Conservation (phyloP, 352 stramenopile species). For the Globisporangium irregulare region DNA sequence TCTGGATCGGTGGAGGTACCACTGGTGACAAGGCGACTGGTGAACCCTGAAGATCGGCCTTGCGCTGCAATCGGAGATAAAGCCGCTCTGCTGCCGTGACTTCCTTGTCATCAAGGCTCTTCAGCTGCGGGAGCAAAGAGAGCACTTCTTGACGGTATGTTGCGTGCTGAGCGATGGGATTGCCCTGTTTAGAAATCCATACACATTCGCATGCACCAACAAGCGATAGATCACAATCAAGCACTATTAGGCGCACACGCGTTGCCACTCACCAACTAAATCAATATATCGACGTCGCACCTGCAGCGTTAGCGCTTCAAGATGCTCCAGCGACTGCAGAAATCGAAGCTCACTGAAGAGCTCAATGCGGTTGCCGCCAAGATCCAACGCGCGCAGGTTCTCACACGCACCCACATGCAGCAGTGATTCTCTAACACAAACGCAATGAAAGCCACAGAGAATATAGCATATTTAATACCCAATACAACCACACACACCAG, state of each 20-base stretch:
- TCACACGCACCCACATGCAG: conserved; percentile 26
- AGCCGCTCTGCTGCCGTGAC: conserved; percentile 52
- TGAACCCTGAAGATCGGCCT: conserved; percentile 23
- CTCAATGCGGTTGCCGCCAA: conserved; percentile 38
- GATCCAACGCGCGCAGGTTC: conserved; percentile 38
- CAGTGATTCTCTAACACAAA: conserved; percentile 39
- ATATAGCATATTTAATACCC: neutral
- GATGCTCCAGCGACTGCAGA: conserved; percentile 38
- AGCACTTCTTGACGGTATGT: conserved; percentile 55
- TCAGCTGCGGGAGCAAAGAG: conserved; percentile 49
- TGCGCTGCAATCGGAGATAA: conserved; percentile 46
- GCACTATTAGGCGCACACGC: neutral
- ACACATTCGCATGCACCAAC: neutral
- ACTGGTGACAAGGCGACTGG: conserved; percentile 10
- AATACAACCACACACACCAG: neutral
- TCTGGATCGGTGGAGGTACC: neutral
- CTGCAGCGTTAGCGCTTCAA: conserved; percentile 43
- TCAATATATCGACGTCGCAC: conserved; percentile 9
- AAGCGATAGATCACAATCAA: neutral
- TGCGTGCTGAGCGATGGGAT: conserved; percentile 38
- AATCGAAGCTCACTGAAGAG: conserved; percentile 57
- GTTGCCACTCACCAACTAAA: neutral
- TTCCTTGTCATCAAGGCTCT: conserved; percentile 38
- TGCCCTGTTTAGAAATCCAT: conserved; percentile 28
- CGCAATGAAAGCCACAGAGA: neutral